phyloP scores from a whole-genome alignment of 2,329 filamentous ascomycete genomes.

The Epichloe sylvatica region DNA sequence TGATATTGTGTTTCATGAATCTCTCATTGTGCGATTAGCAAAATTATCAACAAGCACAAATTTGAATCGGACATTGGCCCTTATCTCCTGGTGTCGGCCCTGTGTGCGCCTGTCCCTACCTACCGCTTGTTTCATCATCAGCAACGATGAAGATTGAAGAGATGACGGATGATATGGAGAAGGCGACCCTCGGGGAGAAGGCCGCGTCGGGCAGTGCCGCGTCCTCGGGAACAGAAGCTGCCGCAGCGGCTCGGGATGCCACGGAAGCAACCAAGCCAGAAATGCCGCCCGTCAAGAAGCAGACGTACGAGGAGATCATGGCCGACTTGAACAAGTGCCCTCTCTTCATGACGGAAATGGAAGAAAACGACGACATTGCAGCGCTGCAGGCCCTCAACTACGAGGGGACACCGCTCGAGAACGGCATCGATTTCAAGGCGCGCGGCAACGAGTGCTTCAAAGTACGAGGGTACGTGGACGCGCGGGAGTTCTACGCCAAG shows the following conservation, averaged over 20 bases:
- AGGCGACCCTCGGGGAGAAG: conserved; percentile 15
- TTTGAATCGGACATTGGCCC: no score
- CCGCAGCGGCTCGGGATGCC: not conserved
- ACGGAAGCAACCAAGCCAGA: conserved; percentile 23
- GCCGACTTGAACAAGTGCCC: conserved; percentile 51
- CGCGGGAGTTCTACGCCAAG: conserved; percentile 82
- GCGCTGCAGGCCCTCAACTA: conserved; percentile 84
- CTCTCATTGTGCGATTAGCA: no score
- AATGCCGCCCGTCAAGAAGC: conserved; percentile 32
- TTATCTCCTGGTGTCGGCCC: not conserved
- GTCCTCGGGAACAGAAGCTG: not conserved
- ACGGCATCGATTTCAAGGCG: conserved; percentile 73
- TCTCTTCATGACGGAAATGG: conserved; percentile 90
- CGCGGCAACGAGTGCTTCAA: conserved; percentile 83
- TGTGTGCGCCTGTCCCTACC: not conserved
- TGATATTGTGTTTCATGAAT: no score
- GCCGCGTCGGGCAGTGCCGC: not conserved
- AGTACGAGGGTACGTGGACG: conserved; percentile 61
- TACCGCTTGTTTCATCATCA: not conserved
- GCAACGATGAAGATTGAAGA: conserved; percentile 27
- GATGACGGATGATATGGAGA: conserved; percentile 27
- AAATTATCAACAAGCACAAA: no score
- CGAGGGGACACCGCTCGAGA: conserved; percentile 77
- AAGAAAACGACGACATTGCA: conserved; percentile 72
- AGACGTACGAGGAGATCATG: conserved; percentile 41